phyloP scores from a whole-genome alignment of 768 basidiomycete species.

The Suillus sp. region DNA sequence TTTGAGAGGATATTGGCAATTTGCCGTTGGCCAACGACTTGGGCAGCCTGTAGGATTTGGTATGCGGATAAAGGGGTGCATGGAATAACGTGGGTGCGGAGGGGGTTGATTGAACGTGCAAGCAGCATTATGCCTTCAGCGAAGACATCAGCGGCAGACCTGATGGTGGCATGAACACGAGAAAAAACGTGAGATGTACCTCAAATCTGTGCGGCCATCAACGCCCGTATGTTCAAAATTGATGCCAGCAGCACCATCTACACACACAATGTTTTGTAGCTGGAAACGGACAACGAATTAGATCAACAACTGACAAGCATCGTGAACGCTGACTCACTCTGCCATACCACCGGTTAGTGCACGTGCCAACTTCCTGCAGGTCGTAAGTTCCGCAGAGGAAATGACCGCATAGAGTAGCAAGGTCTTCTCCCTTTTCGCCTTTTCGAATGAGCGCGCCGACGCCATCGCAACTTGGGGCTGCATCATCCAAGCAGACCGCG shows the following conservation, averaged over 20 bases:
- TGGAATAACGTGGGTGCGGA: conserved; percentile 94
- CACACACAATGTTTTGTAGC: conserved; percentile 99
- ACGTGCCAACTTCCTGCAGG: conserved; percentile 84
- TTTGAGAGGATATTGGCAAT: conserved; percentile 1
- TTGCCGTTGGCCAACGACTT: conserved; percentile 25
- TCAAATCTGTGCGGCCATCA: conserved; percentile 93
- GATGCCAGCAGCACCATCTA: conserved; percentile 90
- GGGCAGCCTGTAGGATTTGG: conserved; percentile 70
- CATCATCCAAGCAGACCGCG: conserved; percentile 90
- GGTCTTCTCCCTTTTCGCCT: conserved; percentile 48
- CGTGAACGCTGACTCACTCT: conserved; percentile 50
- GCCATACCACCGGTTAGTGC: conserved; percentile 95
- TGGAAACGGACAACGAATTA: conserved; percentile 27
- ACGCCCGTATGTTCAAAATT: conserved; percentile 99
- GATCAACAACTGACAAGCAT: neutral
- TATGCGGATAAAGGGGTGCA: conserved; percentile 79
- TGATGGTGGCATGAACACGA: conserved; percentile 24
- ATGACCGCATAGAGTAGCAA: conserved; percentile 84
- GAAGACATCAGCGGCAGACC: conserved; percentile 91
- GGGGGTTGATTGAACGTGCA: conserved; percentile 95
- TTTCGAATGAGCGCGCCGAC: conserved; percentile 9
- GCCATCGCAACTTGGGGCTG: conserved; percentile 39
- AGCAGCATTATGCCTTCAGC: conserved; percentile 98
- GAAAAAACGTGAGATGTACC: too few relatives aligned
- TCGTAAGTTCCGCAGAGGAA: conserved; percentile 93